A percentile compares a stretch with the other conserved stretches of the same genome.
phyloP scores from a whole-genome alignment of 768 basidiomycete species.

The Phaeotremella skinneri region DNA sequence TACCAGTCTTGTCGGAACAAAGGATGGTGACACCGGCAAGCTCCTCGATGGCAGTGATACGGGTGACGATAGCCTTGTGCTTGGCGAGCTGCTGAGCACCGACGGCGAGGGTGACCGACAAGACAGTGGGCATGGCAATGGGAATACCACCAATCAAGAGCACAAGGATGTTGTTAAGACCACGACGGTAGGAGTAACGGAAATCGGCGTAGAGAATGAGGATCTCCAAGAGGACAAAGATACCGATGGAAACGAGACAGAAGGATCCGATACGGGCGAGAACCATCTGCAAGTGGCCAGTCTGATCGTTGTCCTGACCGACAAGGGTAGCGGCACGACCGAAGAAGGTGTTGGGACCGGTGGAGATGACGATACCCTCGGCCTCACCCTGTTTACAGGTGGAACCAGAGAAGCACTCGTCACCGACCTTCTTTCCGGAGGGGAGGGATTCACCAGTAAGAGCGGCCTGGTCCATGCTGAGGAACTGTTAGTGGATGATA shows the following conservation, averaged over 20 bases:
- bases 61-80: conserved; percentile 99
- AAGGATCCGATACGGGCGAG: conserved; percentile 96
- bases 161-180: conserved; percentile 95
- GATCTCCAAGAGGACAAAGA: conserved; percentile 92
- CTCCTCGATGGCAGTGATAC: conserved; percentile 98
- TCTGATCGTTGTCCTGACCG: conserved; percentile 95
- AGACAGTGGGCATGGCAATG: conserved; percentile 98
- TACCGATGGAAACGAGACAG: conserved; percentile 92
- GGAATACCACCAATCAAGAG: conserved; percentile 99
- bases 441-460: conserved; percentile 97
- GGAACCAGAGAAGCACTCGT: conserved; percentile 98
- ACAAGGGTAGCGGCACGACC: conserved; percentile 97
- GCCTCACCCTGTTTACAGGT: conserved; percentile 99
- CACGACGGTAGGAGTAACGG: conserved; percentile 84
- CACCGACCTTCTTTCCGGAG: conserved; percentile 82
- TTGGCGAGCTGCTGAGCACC: conserved; percentile 98
- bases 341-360: conserved; percentile 93
- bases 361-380: conserved; percentile 97
- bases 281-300: conserved; percentile 98
- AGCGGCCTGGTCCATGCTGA: conserved; percentile 89
- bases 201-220: conserved; percentile 89
- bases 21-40: conserved; percentile 97
- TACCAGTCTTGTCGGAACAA: conserved; percentile 98
- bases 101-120: conserved; percentile 97
- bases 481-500: conserved; percentile 6